phyloP scores from a whole-genome alignment of 2,329 filamentous ascomycete genomes.

The Metarhizium album region DNA sequence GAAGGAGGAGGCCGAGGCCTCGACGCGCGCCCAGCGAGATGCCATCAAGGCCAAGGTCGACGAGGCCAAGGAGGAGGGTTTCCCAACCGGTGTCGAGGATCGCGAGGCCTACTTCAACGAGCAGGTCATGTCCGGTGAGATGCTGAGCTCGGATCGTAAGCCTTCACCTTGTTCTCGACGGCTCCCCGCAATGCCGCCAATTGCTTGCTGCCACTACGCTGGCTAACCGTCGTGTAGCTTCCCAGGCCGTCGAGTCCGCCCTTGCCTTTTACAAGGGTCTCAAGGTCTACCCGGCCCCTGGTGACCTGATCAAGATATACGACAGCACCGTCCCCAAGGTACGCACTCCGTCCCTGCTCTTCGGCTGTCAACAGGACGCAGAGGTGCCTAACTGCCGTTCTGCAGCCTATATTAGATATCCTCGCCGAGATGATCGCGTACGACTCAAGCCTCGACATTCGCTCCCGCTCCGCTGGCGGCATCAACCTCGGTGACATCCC shows the following conservation, averaged over 20 bases:
- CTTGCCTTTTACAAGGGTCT: conserved; percentile 96
- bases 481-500: conserved; percentile 38
- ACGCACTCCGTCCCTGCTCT: conserved; percentile 7
- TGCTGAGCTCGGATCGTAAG: conserved; percentile 71
- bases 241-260: conserved; percentile 69
- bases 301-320: conserved; percentile 91
- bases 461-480: conserved; percentile 24
- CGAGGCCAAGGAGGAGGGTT: conserved; percentile 80
- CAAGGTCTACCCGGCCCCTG: conserved; percentile 93
- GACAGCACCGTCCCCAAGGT: conserved; percentile 98
- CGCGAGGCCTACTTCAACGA: conserved; percentile 95
- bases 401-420: conserved; percentile 80
- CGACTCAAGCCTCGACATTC: conserved; percentile 63
- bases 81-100: conserved; percentile 82
- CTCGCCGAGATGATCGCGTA: conserved; percentile 97
- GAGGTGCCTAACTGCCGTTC: not conserved
- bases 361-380: not conserved
- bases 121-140: conserved; percentile 83
- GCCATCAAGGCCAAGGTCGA: conserved; percentile 66
- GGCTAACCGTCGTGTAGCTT: conserved; percentile 32
- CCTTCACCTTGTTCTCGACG: conserved; percentile 10
- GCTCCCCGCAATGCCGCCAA: not conserved
- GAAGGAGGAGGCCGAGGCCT: conserved; percentile 60
- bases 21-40: conserved; percentile 56
- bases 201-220: not conserved